These are phyloP conservation scores for Chrysoporthe puriensis DNA, from an alignment of 2,329 filamentous ascomycete genomes.

Conservation along the genomic window DNA sequence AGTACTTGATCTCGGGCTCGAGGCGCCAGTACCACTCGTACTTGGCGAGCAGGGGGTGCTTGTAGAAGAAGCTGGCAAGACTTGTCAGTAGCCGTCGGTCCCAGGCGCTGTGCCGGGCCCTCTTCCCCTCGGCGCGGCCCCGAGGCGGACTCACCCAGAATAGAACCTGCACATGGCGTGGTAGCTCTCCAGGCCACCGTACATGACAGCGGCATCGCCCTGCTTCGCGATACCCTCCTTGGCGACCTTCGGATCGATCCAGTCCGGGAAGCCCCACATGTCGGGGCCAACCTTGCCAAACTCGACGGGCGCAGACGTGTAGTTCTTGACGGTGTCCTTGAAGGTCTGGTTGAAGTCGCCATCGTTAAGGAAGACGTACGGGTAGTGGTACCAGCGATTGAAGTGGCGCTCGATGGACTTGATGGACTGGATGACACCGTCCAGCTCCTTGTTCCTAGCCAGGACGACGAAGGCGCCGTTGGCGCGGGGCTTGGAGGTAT, in stretches of 20 bases:
- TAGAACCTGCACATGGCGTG: constrained; percentile 99
- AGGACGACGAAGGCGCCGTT: constrained; percentile 97
- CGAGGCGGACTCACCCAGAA: constrained; percentile 73
- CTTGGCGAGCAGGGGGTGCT: constrained; percentile 90
- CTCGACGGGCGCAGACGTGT: constrained; percentile 86
- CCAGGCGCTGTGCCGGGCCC: neutral
- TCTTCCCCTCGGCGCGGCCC: neutral
- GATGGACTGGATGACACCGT: constrained; percentile 93
- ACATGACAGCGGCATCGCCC: constrained; percentile 97
- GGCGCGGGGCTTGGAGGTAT: constrained; percentile 77
- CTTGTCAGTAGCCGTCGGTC: constrained; percentile 24
- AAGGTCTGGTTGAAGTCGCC: constrained; percentile 96
- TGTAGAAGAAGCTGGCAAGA: constrained; percentile 82
- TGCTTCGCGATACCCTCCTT: constrained; percentile 97
- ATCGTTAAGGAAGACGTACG: constrained; percentile 97
- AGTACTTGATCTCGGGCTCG: constrained; percentile 99
- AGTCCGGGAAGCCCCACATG: constrained; percentile 97
- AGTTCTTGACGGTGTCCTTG: constrained; percentile 83
- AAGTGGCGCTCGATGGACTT: constrained; percentile 99
- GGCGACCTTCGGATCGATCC: constrained; percentile 91
- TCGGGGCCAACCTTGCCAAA: constrained; percentile 90
- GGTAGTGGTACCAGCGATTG: constrained; percentile 98
- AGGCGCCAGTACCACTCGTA: constrained; percentile 99
- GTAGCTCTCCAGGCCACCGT: constrained; percentile 97
- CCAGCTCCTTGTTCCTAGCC: constrained; percentile 93